Evolutionary conservation across 176 grass and related monocot genomes (phyloP), one percentile per base, ranked within the genome.

Genomic region (Aegilops bicornis): DNA sequence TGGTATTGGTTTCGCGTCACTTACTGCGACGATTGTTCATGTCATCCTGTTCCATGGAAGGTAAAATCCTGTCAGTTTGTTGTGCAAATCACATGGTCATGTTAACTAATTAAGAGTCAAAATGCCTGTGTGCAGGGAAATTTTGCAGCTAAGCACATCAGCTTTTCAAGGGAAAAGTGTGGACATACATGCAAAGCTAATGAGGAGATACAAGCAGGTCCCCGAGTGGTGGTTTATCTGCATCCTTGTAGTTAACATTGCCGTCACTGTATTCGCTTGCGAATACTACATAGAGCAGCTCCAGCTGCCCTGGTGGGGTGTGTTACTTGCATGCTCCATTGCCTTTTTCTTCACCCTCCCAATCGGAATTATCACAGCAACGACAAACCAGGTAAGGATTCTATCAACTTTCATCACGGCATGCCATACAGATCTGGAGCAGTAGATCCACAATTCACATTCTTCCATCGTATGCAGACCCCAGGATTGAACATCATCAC

Each of bases 321-420:
- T 98, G 52, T 87, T 98, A 31, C 84, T 98, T 1, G 91, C 93
- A 9, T 87, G 86, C 64, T 84, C 66, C 66, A 73, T 95, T 37
- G 95, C 93, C 27, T 90, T 93, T 82, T 75, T 92, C 76, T 98
- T 95, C 87, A 98, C 95, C 3, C 95, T 98, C 6, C 95, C 95
- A 15, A 86, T 94, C 23, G 93, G 93, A 20, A 89, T 98, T 64
- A 94, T 98, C 50, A 77, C 84, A 6, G 93, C 96, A 0, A 95
- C 93, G 0, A 95, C 96, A 0, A 98, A 95, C 16, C 88, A 91
- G 68, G 94, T 90, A 30, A 27, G 3, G 29, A 62, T 7, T 4
- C 13, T 17, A 52, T 6, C 13, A 43, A 10, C 23, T 23, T 11
- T 0, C 13, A 14, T 47, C 14, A 54, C 0, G 31, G 2, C 33